Evolutionary conservation across 164 flowering plant genomes (phyloP).

Genomic region (Kingdonia uniflora): DNA sequence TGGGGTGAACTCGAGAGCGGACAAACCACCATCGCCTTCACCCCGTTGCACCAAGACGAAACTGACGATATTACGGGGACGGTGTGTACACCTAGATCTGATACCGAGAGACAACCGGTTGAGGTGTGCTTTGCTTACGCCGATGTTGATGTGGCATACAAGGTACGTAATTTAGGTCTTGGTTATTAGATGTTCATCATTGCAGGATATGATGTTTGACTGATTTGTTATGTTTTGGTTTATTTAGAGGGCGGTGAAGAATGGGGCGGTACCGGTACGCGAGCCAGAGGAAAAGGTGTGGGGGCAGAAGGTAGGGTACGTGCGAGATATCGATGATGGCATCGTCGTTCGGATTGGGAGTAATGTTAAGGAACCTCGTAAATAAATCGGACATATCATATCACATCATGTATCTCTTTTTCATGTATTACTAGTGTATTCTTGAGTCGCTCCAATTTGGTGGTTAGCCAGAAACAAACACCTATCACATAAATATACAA

Average conservation of each 20-base stretch:
- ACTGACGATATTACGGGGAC: conserved; percentile 59
- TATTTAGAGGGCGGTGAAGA: conserved; percentile 73
- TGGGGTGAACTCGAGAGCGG: conserved; percentile 92
- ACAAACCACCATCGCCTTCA: conserved; percentile 74
- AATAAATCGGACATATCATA: no score
- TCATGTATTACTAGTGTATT: no score
- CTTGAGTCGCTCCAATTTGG: no score
- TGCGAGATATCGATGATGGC: conserved; percentile 73
- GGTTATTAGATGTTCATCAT: no score
- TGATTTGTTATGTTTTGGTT: not conserved
- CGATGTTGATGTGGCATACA: conserved; percentile 75
- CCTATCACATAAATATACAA: no score
- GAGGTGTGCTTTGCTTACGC: conserved; percentile 64
- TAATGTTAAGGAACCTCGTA: conserved; percentile 26
- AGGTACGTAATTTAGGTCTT: conserved; percentile 23
- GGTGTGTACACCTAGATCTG: conserved; percentile 22
- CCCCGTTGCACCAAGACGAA: conserved; percentile 69
- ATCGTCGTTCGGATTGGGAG: conserved; percentile 71
- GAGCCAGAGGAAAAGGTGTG: conserved; percentile 78
- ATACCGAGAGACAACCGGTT: conserved; percentile 28
- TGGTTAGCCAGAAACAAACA: no score
- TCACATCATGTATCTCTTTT: no score
- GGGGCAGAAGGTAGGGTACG: conserved; percentile 92
- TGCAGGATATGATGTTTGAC: not conserved
- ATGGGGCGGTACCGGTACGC: conserved; percentile 61